Evolutionary conservation across 2,329 filamentous ascomycete genomes (phyloP).

Genomic region (Pseudocercospora fuligena): DNA sequence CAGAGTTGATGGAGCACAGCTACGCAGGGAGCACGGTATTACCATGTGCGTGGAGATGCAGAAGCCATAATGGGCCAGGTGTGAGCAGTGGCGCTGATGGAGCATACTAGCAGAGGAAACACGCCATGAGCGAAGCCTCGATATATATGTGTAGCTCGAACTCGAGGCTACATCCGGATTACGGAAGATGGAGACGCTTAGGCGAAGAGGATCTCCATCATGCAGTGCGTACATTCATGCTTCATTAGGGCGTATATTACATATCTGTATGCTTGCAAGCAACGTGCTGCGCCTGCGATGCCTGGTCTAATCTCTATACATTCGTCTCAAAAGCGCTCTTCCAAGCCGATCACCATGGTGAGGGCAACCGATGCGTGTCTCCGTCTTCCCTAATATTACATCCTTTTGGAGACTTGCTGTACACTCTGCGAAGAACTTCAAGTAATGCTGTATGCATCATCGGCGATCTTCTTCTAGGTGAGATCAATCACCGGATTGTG

Average conservation of each 20-base stretch:
- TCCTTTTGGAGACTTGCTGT: background rate
- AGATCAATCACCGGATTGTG: background rate
- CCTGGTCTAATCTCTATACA: background rate
- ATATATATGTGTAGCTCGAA: no score
- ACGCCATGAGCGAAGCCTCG: no score
- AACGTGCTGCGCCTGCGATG: background rate
- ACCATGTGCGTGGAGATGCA: no score
- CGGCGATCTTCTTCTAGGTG: background rate
- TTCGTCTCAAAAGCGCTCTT: background rate
- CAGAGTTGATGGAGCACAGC: background rate
- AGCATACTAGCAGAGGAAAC: background rate
- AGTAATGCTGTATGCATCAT: background rate
- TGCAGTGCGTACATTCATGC: background rate
- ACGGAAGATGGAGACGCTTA: background rate
- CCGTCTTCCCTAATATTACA: background rate
- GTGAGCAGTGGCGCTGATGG: background rate
- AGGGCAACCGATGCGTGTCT: background rate
- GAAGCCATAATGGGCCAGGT: background rate
- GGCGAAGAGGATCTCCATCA: no score
- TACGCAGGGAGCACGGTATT: background rate
- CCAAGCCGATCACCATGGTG: background rate
- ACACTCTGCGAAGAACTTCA: background rate
- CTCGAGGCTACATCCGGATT: no score
- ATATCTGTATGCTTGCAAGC: background rate
- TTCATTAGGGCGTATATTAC: background rate